These are phyloP conservation scores for Dendrobium chrysotoxum DNA, from an alignment of 106 monocot genomes.

Conservation along the genomic window DNA sequence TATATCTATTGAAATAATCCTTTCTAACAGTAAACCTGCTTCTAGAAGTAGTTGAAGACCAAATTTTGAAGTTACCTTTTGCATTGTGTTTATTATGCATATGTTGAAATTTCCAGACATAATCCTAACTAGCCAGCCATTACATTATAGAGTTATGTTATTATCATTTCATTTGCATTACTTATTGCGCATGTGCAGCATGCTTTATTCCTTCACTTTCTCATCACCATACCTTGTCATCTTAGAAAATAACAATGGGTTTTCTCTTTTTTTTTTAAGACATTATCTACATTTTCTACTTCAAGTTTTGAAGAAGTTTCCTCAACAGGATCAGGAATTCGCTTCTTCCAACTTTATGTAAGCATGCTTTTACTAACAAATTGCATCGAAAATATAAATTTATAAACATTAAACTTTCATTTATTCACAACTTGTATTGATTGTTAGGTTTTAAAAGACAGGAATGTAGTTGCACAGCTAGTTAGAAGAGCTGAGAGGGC, in stretches of 20 bases:
- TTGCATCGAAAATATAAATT: neutral
- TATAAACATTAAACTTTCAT: neutral
- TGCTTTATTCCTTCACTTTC: neutral
- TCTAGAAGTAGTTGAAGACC: neutral
- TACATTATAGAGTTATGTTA: neutral
- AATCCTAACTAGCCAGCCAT: neutral
- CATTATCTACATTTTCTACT: conserved; percentile 74
- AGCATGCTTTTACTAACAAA: neutral
- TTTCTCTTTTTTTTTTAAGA: conserved; percentile 22
- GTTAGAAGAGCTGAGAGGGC: conserved; percentile 74
- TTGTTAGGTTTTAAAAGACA: conserved; percentile 54
- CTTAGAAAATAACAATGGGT: neutral
- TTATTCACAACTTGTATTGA: neutral
- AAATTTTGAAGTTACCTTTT: neutral
- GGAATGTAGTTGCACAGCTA: conserved; percentile 66
- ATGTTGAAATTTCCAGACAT: neutral
- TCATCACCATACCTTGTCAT: neutral
- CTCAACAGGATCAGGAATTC: conserved; percentile 80
- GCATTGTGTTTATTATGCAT: neutral
- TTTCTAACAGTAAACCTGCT: neutral
- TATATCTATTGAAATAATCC: too few species aligned
- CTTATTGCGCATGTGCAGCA: neutral
- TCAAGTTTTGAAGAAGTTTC: conserved; percentile 87
- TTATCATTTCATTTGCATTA: neutral
- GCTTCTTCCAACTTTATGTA: conserved; percentile 98